Evolutionary conservation across 257 asterid genomes (phyloP).

Genomic region (Knoxia roxburghii): DNA sequence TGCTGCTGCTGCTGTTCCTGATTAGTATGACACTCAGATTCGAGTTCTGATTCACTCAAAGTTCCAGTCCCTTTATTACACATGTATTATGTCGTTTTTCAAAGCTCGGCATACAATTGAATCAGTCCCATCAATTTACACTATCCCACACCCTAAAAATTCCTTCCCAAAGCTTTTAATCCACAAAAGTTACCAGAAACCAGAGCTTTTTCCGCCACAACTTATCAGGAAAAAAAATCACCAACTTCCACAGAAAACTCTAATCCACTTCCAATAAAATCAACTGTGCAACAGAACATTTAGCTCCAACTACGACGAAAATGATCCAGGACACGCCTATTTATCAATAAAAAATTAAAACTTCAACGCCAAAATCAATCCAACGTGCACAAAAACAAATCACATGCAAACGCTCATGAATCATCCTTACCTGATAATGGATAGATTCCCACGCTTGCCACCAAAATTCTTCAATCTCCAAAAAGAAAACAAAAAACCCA

Average conservation of each 20-base stretch:
- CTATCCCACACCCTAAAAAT: slow-evolving; percentile 9
- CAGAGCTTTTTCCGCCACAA: slow-evolving; percentile 13
- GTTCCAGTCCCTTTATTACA: slow-evolving; percentile 27
- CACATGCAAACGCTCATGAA: slow-evolving; percentile 7
- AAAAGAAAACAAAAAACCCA: slow-evolving; percentile 24
- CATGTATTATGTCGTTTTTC: slow-evolving; percentile 17
- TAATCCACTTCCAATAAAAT: slow-evolving; percentile 12
- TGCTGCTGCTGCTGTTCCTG: slow-evolving; percentile 19
- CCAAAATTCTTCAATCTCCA: slow-evolving; percentile 26
- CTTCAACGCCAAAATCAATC: slow-evolving; percentile 9
- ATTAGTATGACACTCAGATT: slow-evolving; percentile 25
- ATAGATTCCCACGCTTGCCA: slow-evolving; percentile 29
- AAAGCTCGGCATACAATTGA: background rate
- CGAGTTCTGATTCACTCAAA: slow-evolving; percentile 22
- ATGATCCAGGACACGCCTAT: slow-evolving; percentile 18
- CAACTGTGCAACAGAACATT: background rate
- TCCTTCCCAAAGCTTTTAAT: slow-evolving; percentile 15
- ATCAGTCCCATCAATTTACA: slow-evolving; percentile 4
- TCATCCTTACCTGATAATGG: slow-evolving; percentile 36
- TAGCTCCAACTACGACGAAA: background rate
- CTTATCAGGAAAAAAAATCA: background rate
- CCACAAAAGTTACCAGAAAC: slow-evolving; percentile 5
- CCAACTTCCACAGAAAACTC: slow-evolving; percentile 6
- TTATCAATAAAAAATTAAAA: slow-evolving; percentile 7
- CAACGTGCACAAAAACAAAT: background rate